A percentile compares a stretch with the other conserved stretches of the same genome.
These are phyloP conservation scores for Colletotrichum tropicicola DNA, from an alignment of 2,329 filamentous ascomycete genomes.

Conservation along the genomic window DNA sequence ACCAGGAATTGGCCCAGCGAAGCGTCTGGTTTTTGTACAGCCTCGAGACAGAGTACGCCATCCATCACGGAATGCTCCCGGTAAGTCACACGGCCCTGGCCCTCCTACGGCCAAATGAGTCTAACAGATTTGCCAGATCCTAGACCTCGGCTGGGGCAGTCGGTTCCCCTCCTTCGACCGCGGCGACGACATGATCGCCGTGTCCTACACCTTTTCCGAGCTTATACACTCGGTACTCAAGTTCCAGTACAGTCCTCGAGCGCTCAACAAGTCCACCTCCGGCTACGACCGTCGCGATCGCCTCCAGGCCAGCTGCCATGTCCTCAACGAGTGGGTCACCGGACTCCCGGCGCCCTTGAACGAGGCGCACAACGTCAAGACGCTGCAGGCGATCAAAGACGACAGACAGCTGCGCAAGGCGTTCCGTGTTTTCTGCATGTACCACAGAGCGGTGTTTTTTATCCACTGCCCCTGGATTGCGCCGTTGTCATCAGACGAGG, in stretches of 20 bases:
- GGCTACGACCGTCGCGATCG: conserved; percentile 11
- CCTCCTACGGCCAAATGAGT: no score
- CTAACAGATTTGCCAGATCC: neutral
- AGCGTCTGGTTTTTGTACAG: conserved; percentile 26
- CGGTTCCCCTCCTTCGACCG: conserved; percentile 9
- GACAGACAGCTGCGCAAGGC: conserved; percentile 5
- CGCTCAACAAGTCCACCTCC: neutral
- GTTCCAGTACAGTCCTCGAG: conserved; percentile 21
- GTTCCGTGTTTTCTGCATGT: conserved; percentile 23
- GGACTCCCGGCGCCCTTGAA: conserved; percentile 5
- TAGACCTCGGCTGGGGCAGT: conserved; percentile 13
- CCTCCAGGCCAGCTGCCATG: conserved; percentile 15
- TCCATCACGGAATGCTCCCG: conserved; percentile 22
- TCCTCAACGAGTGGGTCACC: conserved; percentile 12
- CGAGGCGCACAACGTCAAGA: conserved; percentile 8
- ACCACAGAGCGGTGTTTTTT: conserved; percentile 13
- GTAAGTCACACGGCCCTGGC: no score
- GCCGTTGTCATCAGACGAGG: neutral
- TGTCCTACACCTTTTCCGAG: conserved; percentile 20
- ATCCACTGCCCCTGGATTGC: conserved; percentile 21
- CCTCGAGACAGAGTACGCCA: conserved; percentile 15
- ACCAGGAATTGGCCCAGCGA: conserved; percentile 5
- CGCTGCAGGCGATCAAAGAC: conserved; percentile 5
- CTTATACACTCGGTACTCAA: conserved; percentile 13
- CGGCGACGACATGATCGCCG: conserved; percentile 19